A percentile compares a stretch with the other conserved stretches of the same genome.
These are phyloP conservation scores for Candida chauliodis DNA, from an alignment of 805 yeast species.

Conservation along the genomic window DNA sequence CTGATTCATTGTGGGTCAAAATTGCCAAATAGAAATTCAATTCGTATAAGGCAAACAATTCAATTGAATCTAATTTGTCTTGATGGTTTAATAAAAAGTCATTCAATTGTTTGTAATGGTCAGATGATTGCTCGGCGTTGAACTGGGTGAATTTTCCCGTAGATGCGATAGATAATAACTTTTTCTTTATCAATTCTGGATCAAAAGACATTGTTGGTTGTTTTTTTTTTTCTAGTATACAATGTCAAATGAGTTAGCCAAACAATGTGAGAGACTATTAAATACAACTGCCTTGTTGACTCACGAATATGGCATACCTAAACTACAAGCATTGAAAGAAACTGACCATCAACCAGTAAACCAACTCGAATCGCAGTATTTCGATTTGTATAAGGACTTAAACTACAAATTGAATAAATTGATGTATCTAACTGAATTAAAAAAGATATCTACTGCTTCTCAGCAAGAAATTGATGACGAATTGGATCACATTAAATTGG, in stretches of 20 bases:
- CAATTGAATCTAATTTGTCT: slow-evolving; percentile 41
- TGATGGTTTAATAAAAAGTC: slow-evolving; percentile 25
- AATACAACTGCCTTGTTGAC: slow-evolving; percentile 19
- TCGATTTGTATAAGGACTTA: slow-evolving; percentile 20
- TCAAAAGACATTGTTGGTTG: slow-evolving; percentile 1
- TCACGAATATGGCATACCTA: slow-evolving; percentile 34
- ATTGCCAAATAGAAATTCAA: slow-evolving; percentile 67
- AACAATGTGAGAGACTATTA: slow-evolving; percentile 23
- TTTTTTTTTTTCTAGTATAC: slow-evolving; percentile 1
- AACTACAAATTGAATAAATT: slow-evolving; percentile 22
- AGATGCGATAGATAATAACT: slow-evolving; percentile 47
- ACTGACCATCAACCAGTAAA: slow-evolving; percentile 6
- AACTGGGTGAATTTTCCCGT: slow-evolving; percentile 50
- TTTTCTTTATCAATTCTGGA: slow-evolving; percentile 29
- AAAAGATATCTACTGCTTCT: slow-evolving; percentile 16
- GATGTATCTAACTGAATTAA: slow-evolving; percentile 24
- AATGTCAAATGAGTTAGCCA: slow-evolving; percentile 17
- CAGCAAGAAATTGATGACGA: slow-evolving; percentile 13
- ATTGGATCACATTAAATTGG: slow-evolving; percentile 14
- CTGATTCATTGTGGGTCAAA: slow-evolving; percentile 58
- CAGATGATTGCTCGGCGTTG: slow-evolving; percentile 41
- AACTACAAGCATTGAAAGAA: slow-evolving; percentile 7
- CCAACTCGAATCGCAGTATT: slow-evolving; percentile 25
- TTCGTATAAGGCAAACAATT: slow-evolving; percentile 57
- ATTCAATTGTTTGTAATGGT: slow-evolving; percentile 39